These are phyloP conservation scores for Aotearoamyces nothofagi DNA, from an alignment of 2,329 filamentous ascomycete species.

Conservation along the genomic window DNA sequence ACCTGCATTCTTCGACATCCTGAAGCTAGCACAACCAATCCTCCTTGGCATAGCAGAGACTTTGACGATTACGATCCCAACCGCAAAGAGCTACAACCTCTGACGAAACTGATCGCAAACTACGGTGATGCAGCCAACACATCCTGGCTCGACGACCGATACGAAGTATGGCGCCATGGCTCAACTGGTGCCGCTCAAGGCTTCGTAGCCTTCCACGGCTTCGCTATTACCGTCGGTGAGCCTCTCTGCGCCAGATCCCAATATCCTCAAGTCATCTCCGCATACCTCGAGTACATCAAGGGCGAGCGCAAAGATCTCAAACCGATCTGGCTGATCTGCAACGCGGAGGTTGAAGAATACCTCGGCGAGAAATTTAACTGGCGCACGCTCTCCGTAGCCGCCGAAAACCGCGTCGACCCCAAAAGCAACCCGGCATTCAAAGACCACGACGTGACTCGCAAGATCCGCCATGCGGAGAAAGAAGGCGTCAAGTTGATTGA, in stretches of 20 bases:
- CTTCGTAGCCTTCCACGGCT: constrained; percentile 62
- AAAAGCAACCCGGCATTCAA: constrained; percentile 50
- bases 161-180: constrained; percentile 72
- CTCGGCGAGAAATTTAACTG: constrained; percentile 70
- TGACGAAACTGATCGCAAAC: constrained; percentile 85
- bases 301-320: constrained; percentile 57
- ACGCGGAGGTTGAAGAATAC: constrained; percentile 61
- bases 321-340: constrained; percentile 82
- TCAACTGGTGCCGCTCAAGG: constrained; percentile 70
- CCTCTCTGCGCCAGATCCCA: constrained; percentile 72
- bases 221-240: constrained; percentile 74
- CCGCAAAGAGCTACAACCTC: constrained; percentile 46
- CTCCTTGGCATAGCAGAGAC: constrained; percentile 38
- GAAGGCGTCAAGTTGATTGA: constrained; percentile 73
- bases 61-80: constrained; percentile 25
- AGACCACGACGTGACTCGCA: constrained; percentile 63
- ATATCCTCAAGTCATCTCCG: constrained; percentile 55
- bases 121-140: constrained; percentile 92
- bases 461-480: constrained; percentile 71
- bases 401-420: constrained; percentile 76
- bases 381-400: constrained; percentile 77
- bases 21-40: constrained; percentile 67
- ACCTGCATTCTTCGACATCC: constrained; percentile 62
- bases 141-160: constrained; percentile 82
- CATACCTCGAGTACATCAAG: constrained; percentile 62